A percentile compares a stretch with the other conserved stretches of the same genome.
phyloP scores from a whole-genome alignment of 2,329 filamentous ascomycete species.

The Ceratocystis huliohia region DNA sequence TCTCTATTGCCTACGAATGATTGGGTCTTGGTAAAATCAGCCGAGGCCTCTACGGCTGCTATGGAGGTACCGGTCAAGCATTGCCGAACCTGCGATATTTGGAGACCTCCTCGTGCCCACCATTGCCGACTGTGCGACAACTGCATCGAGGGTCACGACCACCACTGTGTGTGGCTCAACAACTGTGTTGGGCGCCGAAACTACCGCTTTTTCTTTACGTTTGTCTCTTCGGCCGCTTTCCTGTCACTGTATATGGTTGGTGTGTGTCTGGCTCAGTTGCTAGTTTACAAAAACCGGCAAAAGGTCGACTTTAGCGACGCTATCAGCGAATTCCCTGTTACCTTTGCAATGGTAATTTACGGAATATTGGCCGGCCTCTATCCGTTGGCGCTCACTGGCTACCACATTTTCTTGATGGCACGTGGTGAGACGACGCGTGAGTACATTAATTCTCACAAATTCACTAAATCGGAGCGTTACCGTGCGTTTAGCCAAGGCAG shows the following conservation, averaged over 20 bases:
- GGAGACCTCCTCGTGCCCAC: slow-evolving; percentile 88
- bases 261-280: slow-evolving; percentile 66
- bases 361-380: slow-evolving; percentile 63
- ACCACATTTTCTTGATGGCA: slow-evolving; percentile 83
- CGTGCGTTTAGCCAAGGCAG: slow-evolving; percentile 74
- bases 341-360: slow-evolving; percentile 83
- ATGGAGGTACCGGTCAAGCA: slow-evolving; percentile 99
- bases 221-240: slow-evolving; percentile 67
- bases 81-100: slow-evolving; percentile 94
- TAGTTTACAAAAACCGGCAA: slow-evolving; percentile 55
- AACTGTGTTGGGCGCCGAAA: slow-evolving; percentile 95
- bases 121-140: slow-evolving; percentile 96
- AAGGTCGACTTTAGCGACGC: slow-evolving; percentile 54
- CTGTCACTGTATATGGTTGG: slow-evolving; percentile 64
- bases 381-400: slow-evolving; percentile 68
- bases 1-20: slow-evolving; percentile 79
- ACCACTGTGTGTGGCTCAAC: slow-evolving; percentile 98
- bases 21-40: slow-evolving; percentile 83
- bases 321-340: slow-evolving; percentile 58
- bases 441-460: slow-evolving; percentile 93
- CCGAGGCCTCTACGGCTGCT: slow-evolving; percentile 60
- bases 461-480: slow-evolving; percentile 80
- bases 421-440: slow-evolving; percentile 91
- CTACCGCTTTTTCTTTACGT: slow-evolving; percentile 95
- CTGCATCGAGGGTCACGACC: slow-evolving; percentile 92